These are phyloP conservation scores for Camelina hispida DNA, from an alignment of 345 rosid genomes.

Conservation along the genomic window DNA sequence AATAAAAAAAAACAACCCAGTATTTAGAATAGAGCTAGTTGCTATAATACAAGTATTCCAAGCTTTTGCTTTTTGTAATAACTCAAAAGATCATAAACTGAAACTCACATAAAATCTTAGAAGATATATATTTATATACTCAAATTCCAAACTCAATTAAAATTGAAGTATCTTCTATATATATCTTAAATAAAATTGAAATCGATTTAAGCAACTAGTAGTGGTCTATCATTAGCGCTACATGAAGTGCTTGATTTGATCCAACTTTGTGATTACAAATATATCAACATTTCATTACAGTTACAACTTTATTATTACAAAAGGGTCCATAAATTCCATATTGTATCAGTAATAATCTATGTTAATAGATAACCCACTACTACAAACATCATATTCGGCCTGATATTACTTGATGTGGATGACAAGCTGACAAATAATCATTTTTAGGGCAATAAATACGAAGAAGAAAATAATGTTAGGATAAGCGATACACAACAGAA, in stretches of 20 bases:
- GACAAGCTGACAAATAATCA: neutral
- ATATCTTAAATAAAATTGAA: no score
- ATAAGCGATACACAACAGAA: conserved; percentile 18
- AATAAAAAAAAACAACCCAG: neutral
- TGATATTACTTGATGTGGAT: neutral
- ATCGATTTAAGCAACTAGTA: no score
- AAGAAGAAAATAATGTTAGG: conserved; percentile 4
- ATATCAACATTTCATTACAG: neutral
- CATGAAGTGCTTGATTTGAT: neutral
- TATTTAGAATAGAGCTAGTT: neutral
- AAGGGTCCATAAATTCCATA: neutral
- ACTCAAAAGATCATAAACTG: neutral
- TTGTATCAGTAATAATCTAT: neutral
- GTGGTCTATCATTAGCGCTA: no score
- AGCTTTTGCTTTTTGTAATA: neutral
- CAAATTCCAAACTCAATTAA: no score
- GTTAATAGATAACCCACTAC: neutral
- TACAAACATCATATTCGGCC: neutral
- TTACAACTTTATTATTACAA: neutral
- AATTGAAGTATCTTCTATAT: no score
- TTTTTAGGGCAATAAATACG: neutral
- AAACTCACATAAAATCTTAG: neutral
- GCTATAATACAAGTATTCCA: no score
- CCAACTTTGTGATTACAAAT: neutral
- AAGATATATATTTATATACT: neutral